Base-by-base conservation (phyloP, 2,329 filamentous ascomycete species). In the Alternaria triticina region DNA sequence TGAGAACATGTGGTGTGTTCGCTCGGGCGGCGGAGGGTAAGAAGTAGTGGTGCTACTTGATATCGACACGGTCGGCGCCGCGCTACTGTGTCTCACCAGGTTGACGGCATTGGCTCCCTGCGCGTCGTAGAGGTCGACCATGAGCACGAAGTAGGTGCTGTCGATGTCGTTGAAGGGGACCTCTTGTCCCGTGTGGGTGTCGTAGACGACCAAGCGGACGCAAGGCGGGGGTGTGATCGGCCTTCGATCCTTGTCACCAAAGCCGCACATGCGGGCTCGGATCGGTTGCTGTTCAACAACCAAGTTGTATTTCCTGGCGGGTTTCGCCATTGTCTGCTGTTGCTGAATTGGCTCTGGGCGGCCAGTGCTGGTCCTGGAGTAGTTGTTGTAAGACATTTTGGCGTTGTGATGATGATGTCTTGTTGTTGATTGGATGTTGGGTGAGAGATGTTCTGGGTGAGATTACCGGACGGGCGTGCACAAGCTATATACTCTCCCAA, bases 221-320 rank as follows among this genome's bases (percentile, higher is more conserved):
- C 95, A 97, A 4, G 96, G 95, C 22, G 96, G 96, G 13, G 96
- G 95, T 27, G 96, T 98, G 72, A 99, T 97, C 25, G 96, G 96
- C 68, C 96, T 88, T 69, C 96, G 92, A 80, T 99, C 96, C 92
- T 97, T 99, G 84, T 99, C 96, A 66, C 96, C 96, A 82, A 98
- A 99, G 8, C 96, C 96, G 83, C 96, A 99, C 96, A 98, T 98
- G 65, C 96, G 92, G 69, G 96, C 96, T 73, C 96, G 89, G 73
- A 93, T 87, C 54, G 96, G 96, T 80, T 98, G 94, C 83, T 99
- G 96, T 70, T 92, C 89, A 64, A 97, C 93, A 69, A 90, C 85
- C 54, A 97, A 86, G 65, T 89, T 91, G 79, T 80, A 62, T 45
- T 20, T 33, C 23, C 57, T 54, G 12, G 20, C 43, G 25, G 33